Evolutionary conservation across 805 yeast species (phyloP).

Genomic region (Ogataea sp.): DNA sequence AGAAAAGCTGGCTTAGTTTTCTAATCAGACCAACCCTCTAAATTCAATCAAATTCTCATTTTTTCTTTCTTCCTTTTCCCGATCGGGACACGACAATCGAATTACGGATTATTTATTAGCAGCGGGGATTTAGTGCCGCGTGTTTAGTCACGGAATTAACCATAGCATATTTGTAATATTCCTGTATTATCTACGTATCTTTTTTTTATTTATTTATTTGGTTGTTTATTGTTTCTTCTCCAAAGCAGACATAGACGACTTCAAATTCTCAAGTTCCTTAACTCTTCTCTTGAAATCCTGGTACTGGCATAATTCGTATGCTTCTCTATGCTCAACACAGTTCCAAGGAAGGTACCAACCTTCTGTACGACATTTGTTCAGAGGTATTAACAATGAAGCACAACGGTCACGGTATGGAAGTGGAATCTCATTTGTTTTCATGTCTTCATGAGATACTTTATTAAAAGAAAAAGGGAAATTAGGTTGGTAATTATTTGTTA

Average conservation of each 20-base stretch:
- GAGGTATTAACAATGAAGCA: conserved; percentile 54
- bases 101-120: too few relatives aligned
- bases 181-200: not conserved
- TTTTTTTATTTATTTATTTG: not conserved
- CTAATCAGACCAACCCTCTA: too few relatives aligned
- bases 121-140: too few relatives aligned
- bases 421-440: conserved; percentile 73
- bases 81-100: too few relatives aligned
- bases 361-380: conserved; percentile 54
- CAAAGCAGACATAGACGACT: conserved; percentile 24
- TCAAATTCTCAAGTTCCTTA: conserved; percentile 54
- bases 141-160: too few relatives aligned
- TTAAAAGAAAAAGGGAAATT: too few relatives aligned
- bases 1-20: too few relatives aligned
- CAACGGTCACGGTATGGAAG: conserved; percentile 79
- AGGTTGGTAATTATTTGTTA: too few relatives aligned
- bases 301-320: conserved; percentile 79
- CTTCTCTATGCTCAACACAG: conserved; percentile 72
- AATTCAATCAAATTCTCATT: too few relatives aligned
- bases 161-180: too few relatives aligned
- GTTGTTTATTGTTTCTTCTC: not conserved
- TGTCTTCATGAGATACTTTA: conserved; percentile 71
- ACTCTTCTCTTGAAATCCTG: conserved; percentile 76
- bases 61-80: too few relatives aligned
- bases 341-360: conserved; percentile 57